Evolutionary conservation across 352 stramenopile species (phyloP), one percentile per base, ranked within the genome.

Genomic region (Halophytophthora polymorphica): DNA sequence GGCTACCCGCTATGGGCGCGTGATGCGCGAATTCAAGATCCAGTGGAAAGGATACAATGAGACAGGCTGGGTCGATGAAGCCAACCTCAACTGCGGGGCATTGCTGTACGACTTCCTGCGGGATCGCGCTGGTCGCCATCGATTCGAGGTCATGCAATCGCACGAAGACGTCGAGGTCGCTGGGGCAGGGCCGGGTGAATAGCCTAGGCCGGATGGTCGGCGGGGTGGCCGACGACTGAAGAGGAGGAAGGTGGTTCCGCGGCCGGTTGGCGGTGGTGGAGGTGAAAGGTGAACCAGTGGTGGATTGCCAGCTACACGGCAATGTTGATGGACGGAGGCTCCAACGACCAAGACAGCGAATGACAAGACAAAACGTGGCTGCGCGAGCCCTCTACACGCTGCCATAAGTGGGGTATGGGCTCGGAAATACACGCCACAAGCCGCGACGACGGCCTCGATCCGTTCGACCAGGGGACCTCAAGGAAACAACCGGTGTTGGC

Each of bases 101-200:
- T 13, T 57, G 8, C 4, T 57, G 14, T 41, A 45, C 28, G 50
- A 50, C 14, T 57, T 50, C 38, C 15, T 50, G 31, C 50, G 34
- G 31, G 13, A 36, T 7, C 29, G 38, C 23, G 42, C 28, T 6
- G 38, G 38, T 1, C 29, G 7, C 1, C 2, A 41, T 38, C 18
- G 49, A 19, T 56, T 42, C 29, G 13, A 52, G 6, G 35, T 38
- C 8, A 52, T 52, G 45, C 33, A 52, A 14, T 43, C 45, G 2
- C 19, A 52, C 12, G 34, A 52, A 14, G 25, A 52, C 14, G 18
- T 11, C 15, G 34, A 29, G 15, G 19, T 13, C 18, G 21, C 18
- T 13, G 12, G n/a, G 4, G 2, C 23, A 23, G 25, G n/a, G 2
- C 6, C 29, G 29, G 29, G 6, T 12, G 41, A 1, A 15, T 21